Evolutionary conservation across 2,329 filamentous ascomycete species (phyloP), one percentile per base, ranked within the genome.

Genomic region (Macroventuria anomochaeta): DNA sequence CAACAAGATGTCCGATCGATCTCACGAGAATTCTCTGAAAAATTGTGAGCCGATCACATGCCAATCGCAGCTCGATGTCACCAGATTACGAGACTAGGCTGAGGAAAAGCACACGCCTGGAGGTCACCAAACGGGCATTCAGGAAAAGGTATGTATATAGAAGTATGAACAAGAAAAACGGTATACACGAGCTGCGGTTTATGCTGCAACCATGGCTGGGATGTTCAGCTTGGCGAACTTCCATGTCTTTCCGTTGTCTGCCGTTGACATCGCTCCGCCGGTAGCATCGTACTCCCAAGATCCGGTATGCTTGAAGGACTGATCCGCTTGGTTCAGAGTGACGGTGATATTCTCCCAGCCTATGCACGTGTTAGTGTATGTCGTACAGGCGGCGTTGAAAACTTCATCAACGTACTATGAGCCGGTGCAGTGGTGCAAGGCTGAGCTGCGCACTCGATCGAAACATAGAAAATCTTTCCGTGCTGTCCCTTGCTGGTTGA

Each of bases 381-480:
- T 3, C 1, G 13, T 5, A 13, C 18, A 8, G 6, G 6, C 11
- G 10, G 5, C 5, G 21, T 20, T 15, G 38, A 31, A 39, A 7
- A 31, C 34, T 3, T 25, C 2, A 4, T 28, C 3, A 25, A 59
- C 62, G 13, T 64, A 67, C 64, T 65, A 41, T 67, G 64, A 23
- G 62, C 64, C 7, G 59, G 55, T 28, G 53, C 57, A 29, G 61
- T 31, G 6, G 57, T 48, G 34, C 62, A 67, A 37, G 53, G 53
- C 46, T 50, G 51, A 8, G 53, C 34, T 29, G 61, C 61, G 46
- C 62, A 65, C 37, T 67, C 62, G 29, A 64, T 55, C 5, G 64
- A 65, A 17, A 65, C 47, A 36, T 65, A 67, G 36, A 67, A 65
- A 21, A 65, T 50, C 25, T 55, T 61, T 12, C 64, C 64, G 10